Base-by-base conservation (phyloP, 495 filamentous ascomycete species). In the Aspergillus ellipticus region DNA sequence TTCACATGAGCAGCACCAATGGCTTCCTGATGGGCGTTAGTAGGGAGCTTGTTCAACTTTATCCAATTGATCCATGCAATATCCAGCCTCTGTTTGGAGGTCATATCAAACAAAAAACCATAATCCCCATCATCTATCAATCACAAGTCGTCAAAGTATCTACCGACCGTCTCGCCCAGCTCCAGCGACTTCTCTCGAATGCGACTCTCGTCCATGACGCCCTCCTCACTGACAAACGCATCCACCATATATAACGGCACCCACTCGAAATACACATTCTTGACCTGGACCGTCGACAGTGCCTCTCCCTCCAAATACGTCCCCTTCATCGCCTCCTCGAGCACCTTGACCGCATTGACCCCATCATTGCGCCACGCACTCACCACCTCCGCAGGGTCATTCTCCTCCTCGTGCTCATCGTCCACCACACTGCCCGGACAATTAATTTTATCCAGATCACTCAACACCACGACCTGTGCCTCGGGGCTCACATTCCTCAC, bases 181-280 rank as follows among this genome's bases (percentile, higher is more conserved):
- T 69, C 45, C 2, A 42, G 19, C 5, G 71, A 66, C 51, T 66
- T 62, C 31, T 64, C 53, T 35, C 51, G 56, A 28, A 82, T 75
- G 2, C 59, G 66, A 1, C 43, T 51, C 8, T 43, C 52, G 6
- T 60, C 61, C 51, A 75, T 45, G 6, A 68, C 54, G 0, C 79
- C 80, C 6, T 74, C 61, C 41, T 89, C 85, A 5, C 79, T 81
- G 47, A 85, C 59, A 57, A 84, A 86, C 0, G 60, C 73, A 63
- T 88, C 78, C 0, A 88, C 72, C 22, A 79, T 66, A 1, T 55
- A 48, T 4, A 74, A 62, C 1, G 80, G 76, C 7, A 86, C 73
- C 85, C 85, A 88, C 67, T 90, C 86, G 53, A 89, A 88, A 52
- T 84, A 86, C 13, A 78, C 58, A 56, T 88, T 88, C 45, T 72